Conservation (phyloP, 345 rosid genomes). For the Eucalyptus albens region DNA sequence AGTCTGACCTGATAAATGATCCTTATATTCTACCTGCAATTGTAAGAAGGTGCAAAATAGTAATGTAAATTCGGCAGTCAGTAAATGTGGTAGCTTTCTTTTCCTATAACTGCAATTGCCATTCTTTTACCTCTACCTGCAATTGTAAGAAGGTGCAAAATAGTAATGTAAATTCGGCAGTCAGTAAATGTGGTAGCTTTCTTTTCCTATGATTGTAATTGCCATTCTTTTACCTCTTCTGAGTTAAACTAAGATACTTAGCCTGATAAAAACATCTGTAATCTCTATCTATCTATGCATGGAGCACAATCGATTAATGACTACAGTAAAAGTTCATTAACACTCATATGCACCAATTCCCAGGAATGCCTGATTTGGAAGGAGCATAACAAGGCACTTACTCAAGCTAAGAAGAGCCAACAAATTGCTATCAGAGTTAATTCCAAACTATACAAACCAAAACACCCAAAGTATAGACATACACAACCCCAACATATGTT, state of each 20-base stretch:
- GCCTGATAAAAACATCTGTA: background rate
- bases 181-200: too few relatives aligned
- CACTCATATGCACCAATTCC: background rate
- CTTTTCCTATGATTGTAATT: too few relatives aligned
- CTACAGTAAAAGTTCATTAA: background rate
- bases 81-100: background rate
- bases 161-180: too few relatives aligned
- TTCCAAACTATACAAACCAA: background rate
- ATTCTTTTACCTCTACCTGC: background rate
- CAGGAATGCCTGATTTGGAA: background rate
- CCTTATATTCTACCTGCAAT: constrained; percentile 71
- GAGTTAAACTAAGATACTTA: background rate
- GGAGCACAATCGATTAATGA: background rate
- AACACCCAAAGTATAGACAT: background rate
- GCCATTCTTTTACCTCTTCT: background rate
- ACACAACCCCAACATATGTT: background rate
- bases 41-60: background rate
- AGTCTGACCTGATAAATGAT: constrained; percentile 51
- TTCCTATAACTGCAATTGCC: background rate
- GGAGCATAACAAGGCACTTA: background rate
- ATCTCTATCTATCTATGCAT: background rate
- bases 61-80: background rate
- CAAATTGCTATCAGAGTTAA: background rate
- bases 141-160: too few relatives aligned
- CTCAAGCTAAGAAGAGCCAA: background rate